phyloP scores from a whole-genome alignment of 306 rosid genomes.

The Vachellia collinsii region DNA sequence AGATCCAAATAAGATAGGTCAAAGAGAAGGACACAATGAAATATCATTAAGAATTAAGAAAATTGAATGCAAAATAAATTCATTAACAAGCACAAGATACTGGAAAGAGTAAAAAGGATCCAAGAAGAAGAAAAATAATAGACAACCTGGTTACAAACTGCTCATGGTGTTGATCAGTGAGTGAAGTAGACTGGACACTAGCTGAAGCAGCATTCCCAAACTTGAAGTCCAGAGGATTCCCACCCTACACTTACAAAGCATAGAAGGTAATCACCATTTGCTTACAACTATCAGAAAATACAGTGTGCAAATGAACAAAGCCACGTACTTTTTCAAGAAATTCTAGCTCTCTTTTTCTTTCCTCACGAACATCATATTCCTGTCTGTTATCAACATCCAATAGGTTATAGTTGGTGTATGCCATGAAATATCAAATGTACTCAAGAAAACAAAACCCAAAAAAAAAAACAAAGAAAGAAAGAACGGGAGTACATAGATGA shows the following conservation, averaged over 20 bases:
- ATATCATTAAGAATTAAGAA: slow-evolving; percentile 15
- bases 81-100: slow-evolving; percentile 31
- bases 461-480: too few species aligned
- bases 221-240: slow-evolving; percentile 95
- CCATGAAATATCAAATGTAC: slow-evolving; percentile 14
- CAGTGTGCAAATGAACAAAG: slow-evolving; percentile 36
- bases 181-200: slow-evolving; percentile 97
- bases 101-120: background rate
- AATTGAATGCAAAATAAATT: slow-evolving; percentile 23
- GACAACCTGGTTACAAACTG: slow-evolving; percentile 86
- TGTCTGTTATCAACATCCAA: slow-evolving; percentile 69
- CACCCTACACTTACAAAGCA: slow-evolving; percentile 72
- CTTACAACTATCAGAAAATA: slow-evolving; percentile 24
- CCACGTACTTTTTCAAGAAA: slow-evolving; percentile 93
- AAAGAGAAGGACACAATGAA: slow-evolving; percentile 25
- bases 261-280: slow-evolving; percentile 30
- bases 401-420: slow-evolving; percentile 25
- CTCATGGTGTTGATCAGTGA: slow-evolving; percentile 89
- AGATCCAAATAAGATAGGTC: slow-evolving; percentile 32
- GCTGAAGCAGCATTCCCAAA: slow-evolving; percentile 83
- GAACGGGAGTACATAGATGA: slow-evolving; percentile 32
- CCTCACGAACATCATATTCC: slow-evolving; percentile 92
- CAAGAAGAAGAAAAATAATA: background rate
- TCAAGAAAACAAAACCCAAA: slow-evolving; percentile 21
- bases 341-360: slow-evolving; percentile 90